A percentile compares a stretch with the other conserved stretches of the same genome.
Evolutionary conservation across 2,329 filamentous ascomycete species (phyloP).

Genomic region (Colletotrichum sp.): DNA sequence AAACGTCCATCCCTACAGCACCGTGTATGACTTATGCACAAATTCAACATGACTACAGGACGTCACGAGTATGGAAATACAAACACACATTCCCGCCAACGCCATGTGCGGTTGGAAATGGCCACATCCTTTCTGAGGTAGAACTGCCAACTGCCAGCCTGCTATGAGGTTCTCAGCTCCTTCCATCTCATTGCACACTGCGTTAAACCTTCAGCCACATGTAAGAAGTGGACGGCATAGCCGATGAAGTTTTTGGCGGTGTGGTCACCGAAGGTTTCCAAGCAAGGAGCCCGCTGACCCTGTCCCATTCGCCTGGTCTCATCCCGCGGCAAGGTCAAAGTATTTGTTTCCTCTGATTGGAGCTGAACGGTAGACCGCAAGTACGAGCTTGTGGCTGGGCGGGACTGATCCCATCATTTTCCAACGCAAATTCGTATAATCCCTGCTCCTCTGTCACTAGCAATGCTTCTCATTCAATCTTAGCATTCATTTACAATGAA

Average conservation of each 20-base stretch:
- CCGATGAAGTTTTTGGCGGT: not conserved
- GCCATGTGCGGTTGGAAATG: not conserved
- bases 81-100: not conserved
- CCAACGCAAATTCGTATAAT: not conserved
- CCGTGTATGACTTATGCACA: not conserved
- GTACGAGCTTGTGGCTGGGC: not conserved
- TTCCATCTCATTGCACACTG: not conserved
- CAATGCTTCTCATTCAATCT: not conserved
- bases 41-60: not conserved
- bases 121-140: not conserved
- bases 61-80: not conserved
- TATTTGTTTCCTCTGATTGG: not conserved
- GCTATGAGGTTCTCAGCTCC: too few relatives aligned
- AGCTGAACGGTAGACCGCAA: not conserved
- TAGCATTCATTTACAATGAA: not conserved
- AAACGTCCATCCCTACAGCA: not conserved
- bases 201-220: not conserved
- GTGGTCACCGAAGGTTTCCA: not conserved
- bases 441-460: not conserved
- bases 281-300: not conserved
- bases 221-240: not conserved
- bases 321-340: not conserved
- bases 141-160: too few relatives aligned
- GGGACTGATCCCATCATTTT: not conserved
- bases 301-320: not conserved